These are phyloP conservation scores for Myxozyma neglecta DNA, from an alignment of 805 yeast genomes.

Conservation along the genomic window DNA sequence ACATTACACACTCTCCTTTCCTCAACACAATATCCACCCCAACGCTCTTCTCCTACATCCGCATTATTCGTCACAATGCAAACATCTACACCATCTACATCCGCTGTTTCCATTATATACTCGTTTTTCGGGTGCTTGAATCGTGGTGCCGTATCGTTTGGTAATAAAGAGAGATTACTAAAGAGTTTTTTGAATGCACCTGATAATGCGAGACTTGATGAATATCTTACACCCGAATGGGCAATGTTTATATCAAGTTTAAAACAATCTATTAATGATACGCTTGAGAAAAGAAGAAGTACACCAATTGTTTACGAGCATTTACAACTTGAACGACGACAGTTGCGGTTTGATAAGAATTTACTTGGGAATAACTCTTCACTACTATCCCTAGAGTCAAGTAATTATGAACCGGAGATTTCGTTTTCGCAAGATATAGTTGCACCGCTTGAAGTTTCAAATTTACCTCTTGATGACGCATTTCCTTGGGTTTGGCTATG, in stretches of 20 bases:
- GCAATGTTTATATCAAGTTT: conserved; percentile 3
- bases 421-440: background rate
- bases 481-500: conserved; percentile 27
- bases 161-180: background rate
- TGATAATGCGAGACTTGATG: background rate
- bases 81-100: no score
- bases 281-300: background rate
- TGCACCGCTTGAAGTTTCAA: conserved; percentile 9
- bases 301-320: background rate
- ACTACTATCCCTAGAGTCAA: background rate
- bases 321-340: no score
- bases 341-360: background rate
- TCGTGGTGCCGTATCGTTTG: background rate
- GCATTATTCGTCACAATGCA: no score
- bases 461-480: conserved; percentile 18
- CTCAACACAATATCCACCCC: conserved; percentile 21
- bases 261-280: background rate
- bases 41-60: no score
- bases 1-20: conserved; percentile 24
- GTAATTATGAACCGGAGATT: background rate
- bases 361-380: background rate
- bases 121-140: conserved; percentile 14
- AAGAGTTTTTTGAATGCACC: conserved; percentile 7
- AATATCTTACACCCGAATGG: conserved; percentile 12
- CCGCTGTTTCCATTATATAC: no score